Evolutionary conservation across 2,329 filamentous ascomycete genomes (phyloP), one percentile per base, ranked within the genome.

Genomic region (Cadophora sp.): DNA sequence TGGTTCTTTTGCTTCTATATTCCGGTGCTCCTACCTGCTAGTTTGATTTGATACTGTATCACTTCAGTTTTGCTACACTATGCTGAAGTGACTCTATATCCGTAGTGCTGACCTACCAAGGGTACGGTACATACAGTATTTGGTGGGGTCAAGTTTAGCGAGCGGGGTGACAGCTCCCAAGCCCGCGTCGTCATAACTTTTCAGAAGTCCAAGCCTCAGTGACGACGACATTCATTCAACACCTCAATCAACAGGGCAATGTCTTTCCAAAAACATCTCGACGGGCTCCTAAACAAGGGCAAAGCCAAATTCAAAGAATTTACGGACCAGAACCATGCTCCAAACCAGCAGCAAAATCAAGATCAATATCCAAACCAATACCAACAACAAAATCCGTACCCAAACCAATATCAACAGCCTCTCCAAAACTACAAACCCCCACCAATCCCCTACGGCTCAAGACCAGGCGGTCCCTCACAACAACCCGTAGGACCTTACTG

Each of bases 401-500:
- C 45, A 22, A 51, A 67, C 36, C 47, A 59, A 33, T 56, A 65
- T 43, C 39, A 56, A 16, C 59, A 58, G 36, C 43, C 64, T 8
- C 39, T 50, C n/a, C 45, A 41, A 6, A 56, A 27, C 41, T 36
- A 48, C 59, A 30, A 47, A 50, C 62, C 65, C 47, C 68, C 68
- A 11, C 68, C 68, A 36, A 61, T 64, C 16, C 64, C 64, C 33
- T 68, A 65, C 58, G 50, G 47, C 16, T 62, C 62, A 20, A 65
- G 62, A 53, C 66, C 66, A 6, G 36, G 39, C 11, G 45, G 43
- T 14, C 56, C 58, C 11, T 14, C 43, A 55, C 70, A 56, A 8
- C 43, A 48, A 39, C 33, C 65, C 41, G 47, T 64, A 18, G 45
- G 22, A 13, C n/a, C 65, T 7, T 87, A 87, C 76, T 88, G 85